Evolutionary conservation across 495 filamentous ascomycete species (phyloP), one percentile per base, ranked within the genome.

Genomic region (Margaritispora aquatica): DNA sequence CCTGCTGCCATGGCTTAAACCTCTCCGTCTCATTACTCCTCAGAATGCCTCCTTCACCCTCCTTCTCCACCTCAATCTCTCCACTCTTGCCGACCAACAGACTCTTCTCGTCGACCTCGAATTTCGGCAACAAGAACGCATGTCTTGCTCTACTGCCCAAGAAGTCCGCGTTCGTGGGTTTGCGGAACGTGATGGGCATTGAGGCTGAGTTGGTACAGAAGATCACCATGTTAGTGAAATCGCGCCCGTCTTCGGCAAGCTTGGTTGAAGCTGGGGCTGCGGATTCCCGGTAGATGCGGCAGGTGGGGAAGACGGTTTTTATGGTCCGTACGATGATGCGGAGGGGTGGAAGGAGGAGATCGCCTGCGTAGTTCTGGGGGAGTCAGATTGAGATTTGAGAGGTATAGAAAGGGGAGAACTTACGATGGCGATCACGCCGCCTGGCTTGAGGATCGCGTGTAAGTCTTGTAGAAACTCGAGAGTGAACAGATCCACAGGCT

Each of bases 291-390:
- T 86, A 96, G 64, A 95, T 81, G 50, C 88, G 90, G 75, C 88
- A 92, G 17, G 79, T 80, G 36, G 88, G 89, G 75, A 94, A 94
- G 58, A 89, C 81, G 19, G 75, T 68, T 46, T 75, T 75, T 66
- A 91, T 89, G 24, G 88, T 93, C 62, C 82, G 79, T 65, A 95
- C 80, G 26, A 92, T 79, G 19, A 88, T 78, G 46, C 82, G 79
- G 17, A 87, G 83, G 15, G 88, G 78, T 26, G 86, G 86, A 23
- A 90, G 82, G 52, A 80, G 72, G 44, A 96, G 79, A 68, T 97
- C 92, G 44, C 92, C 94, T n/a, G 93, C 94, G 73, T 96, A 98
- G 74, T 98, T 98, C 90, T 96, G 36, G 34, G n/a, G n/a, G n/a
- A n/a, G n/a, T n/a, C n/a, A n/a, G n/a, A n/a, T n/a, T n/a, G n/a